Evolutionary conservation across 805 yeast species (phyloP).

Genomic region (Soucietia sequanensis): DNA sequence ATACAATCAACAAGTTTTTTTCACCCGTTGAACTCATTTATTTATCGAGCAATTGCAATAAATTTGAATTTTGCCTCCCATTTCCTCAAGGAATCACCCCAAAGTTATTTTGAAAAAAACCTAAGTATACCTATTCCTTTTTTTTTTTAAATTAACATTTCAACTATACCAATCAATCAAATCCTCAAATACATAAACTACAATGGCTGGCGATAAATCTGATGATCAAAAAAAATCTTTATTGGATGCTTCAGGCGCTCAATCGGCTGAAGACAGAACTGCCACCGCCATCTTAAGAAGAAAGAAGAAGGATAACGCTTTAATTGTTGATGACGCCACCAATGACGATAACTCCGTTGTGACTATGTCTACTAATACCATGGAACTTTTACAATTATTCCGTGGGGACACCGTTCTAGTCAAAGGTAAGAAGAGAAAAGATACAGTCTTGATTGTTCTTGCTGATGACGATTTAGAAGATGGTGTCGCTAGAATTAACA

Average conservation of each 20-base stretch:
- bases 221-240: slow-evolving; percentile 30
- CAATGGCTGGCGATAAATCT: background rate
- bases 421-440: slow-evolving; percentile 97
- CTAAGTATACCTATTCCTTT: too few species aligned
- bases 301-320: slow-evolving; percentile 96
- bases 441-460: slow-evolving; percentile 91
- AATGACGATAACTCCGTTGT: slow-evolving; percentile 97
- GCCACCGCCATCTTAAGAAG: slow-evolving; percentile 97
- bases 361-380: slow-evolving; percentile 90
- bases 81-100: too few species aligned
- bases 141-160: too few species aligned
- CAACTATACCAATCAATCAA: too few species aligned
- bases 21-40: too few species aligned
- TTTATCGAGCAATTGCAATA: too few species aligned
- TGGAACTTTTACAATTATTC: slow-evolving; percentile 92
- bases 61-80: too few species aligned
- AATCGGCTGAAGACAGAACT: slow-evolving; percentile 60
- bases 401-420: slow-evolving; percentile 97
- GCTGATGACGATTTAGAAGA: slow-evolving; percentile 97
- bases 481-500: slow-evolving; percentile 89
- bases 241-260: slow-evolving; percentile 64
- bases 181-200: too few species aligned
- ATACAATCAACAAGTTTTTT: too few species aligned
- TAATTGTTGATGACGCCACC: slow-evolving; percentile 94
- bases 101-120: too few species aligned